Base-by-base conservation (phyloP, 345 rosid genomes). In the Laguncularia racemosa region DNA sequence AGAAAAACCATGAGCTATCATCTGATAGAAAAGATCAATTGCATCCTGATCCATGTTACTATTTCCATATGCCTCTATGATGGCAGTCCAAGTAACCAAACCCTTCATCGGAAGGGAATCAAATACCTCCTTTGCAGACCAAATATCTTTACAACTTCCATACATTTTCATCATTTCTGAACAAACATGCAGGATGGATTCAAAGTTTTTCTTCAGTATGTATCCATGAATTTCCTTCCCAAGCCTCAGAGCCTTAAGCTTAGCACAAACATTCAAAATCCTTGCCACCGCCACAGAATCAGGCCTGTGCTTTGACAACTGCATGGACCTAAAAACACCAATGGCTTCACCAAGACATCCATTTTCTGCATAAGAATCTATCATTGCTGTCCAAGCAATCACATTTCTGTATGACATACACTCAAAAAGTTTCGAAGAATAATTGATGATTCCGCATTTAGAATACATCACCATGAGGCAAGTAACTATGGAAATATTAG, bases 401-500 rank as follows among this genome's bases (percentile, higher is more conserved):
- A 81, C 93, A 66, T 83, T 85, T 73, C 80, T 73, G 40, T 60
- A 61, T 33, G 75, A 81, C 74, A 84, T 70, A 40, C 58, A 58
- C 48, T 84, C 74, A 67, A 92, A 88, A 65, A 88, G 45, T 59
- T 69, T 86, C 6, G 57, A 12, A 57, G 91, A 66, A 66, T 84
- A 84, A 50, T 74, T 71, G 19, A 83, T 51, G 23, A 82, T 68
- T 20, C 80, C 72, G 6, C 96, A 86, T 43, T 81, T 86, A 0
- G 95, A 81, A 78, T 92, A 92, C 96, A 92, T 74, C 67, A 78
- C 82, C 71, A 92, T 80, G 72, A 89, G 73, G 50, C 92, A 92
- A 48, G 93, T 86, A 43, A 65, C 55, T 49, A 92, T 40, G 0
- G 96, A 89, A 18, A 86, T 82, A 62, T 89, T 92, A 13, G 95